Percentiles rank a stretch among this genome's conserved stretches.
Conservation (phyloP, 768 basidiomycete species). For the Lenzites betulinus region DNA sequence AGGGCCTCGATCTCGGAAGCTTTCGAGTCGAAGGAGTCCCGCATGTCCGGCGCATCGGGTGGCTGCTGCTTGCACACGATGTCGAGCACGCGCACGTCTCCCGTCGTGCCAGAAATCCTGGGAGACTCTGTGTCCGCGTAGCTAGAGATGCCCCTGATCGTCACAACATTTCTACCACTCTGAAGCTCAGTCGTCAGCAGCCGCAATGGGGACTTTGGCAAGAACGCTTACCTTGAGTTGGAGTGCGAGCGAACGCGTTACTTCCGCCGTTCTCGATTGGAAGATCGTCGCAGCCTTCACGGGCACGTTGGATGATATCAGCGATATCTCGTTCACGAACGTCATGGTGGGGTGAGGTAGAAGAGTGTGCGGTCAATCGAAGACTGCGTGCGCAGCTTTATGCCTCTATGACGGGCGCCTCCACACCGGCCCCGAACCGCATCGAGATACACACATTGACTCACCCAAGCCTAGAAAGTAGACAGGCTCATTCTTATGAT, state of each 20-base stretch:
- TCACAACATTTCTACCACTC: constrained; percentile 56
- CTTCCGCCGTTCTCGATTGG: constrained; percentile 56
- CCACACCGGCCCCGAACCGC: no score
- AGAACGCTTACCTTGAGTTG: constrained; percentile 44
- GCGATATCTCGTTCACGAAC: neutral
- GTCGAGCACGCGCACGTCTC: constrained; percentile 52
- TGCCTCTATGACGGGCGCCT: no score
- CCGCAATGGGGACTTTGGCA: neutral
- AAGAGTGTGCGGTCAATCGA: no score
- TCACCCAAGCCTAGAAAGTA: no score
- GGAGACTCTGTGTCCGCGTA: constrained; percentile 53
- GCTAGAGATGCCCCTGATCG: constrained; percentile 51
- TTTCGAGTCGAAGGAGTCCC: constrained; percentile 38
- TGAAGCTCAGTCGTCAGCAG: constrained; percentile 25
- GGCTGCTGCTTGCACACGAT: constrained; percentile 47
- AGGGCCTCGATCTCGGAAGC: constrained; percentile 27
- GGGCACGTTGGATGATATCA: constrained; percentile 35
- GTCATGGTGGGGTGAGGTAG: neutral
- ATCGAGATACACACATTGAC: no score
- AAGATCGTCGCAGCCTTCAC: constrained; percentile 60
- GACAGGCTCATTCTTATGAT: no score
- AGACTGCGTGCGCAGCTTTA: no score
- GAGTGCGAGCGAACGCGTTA: constrained; percentile 52
- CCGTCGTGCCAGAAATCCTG: constrained; percentile 50
- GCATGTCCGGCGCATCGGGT: constrained; percentile 16